Base-by-base conservation (phyloP, 192 early-diverging fungal genomes). In the Coemansia sp. region DNA sequence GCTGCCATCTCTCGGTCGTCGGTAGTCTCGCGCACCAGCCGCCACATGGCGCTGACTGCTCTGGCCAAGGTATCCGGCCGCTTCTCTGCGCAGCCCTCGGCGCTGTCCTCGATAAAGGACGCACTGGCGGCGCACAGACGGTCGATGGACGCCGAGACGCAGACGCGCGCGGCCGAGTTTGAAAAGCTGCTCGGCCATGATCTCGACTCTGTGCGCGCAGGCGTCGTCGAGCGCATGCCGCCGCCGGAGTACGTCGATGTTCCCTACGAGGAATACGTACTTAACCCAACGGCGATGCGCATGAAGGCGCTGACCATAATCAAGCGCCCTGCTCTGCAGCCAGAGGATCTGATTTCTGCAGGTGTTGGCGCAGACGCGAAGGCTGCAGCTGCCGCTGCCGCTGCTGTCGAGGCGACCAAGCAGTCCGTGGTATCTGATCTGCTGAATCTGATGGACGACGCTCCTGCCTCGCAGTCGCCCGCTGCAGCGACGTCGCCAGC, bases 131-230 rank as follows among this genome's bases (percentile, higher is more conserved):
- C 82, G 55, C 87, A 89, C 63, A 81, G 75, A 32, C 83, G 81
- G 8, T 89, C 91, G 55, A 87, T 90, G 57, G 89, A 95, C 64
- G 85, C 93, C 0, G 97, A 99, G 76, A 87, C 94, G 52, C 97
- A 99, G 71, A 88, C 94, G 68, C 90, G 97, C 36, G 93, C 95
- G 6, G 90, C 93, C 8, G 97, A 99, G 79, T 98, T 88, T 67
- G 83, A 75, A 13, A 86, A 89, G 54, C 77, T 98, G 16, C 88
- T 94, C 58, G 42, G 69, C 48, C 60, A 82, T 14, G 88, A 88
- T 47, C 82, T 90, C 73, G 78, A 91, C 55, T 48, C 50, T 58
- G 89, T 93, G 47, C 86, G 88, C 25, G 83, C 85, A 7, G 90
- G 87, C 29, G 84, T 93, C n/a, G 68, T 98, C 34, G 97, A 99